These are phyloP conservation scores for Forsythia suspensa DNA, from an alignment of 257 asterid genomes.

Conservation along the genomic window DNA sequence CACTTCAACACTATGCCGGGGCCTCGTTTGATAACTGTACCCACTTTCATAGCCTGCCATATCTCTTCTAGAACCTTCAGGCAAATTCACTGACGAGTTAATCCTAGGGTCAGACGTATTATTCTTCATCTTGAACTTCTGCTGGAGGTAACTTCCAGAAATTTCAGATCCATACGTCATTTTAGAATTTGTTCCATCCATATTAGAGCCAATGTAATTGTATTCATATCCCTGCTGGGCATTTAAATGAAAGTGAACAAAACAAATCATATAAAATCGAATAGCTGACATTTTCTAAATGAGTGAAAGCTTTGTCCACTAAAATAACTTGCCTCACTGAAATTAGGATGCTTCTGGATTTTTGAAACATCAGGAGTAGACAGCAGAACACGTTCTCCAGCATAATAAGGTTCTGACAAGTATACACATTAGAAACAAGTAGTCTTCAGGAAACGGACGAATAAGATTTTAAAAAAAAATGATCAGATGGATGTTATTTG, in stretches of 20 bases:
- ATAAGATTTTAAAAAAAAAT: neutral
- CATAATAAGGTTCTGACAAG: constrained; percentile 44
- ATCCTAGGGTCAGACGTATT: constrained; percentile 35
- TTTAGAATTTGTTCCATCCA: constrained; percentile 40
- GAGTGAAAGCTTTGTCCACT: neutral
- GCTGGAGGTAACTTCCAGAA: constrained; percentile 42
- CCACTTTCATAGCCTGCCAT: constrained; percentile 36
- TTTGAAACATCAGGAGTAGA: constrained; percentile 47
- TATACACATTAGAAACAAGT: constrained; percentile 20
- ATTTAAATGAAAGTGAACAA: constrained; percentile 17
- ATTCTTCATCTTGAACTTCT: constrained; percentile 35
- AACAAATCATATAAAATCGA: neutral
- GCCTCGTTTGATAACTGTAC: constrained; percentile 37
- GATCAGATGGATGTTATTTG: neutral
- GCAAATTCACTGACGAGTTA: constrained; percentile 23
- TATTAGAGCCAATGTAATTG: constrained; percentile 38
- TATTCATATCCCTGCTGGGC: constrained; percentile 39
- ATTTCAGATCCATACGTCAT: constrained; percentile 35
- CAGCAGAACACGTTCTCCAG: constrained; percentile 46
- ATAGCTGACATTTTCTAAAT: neutral
- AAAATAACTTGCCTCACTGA: constrained; percentile 46
- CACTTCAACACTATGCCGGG: neutral
- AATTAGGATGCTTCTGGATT: constrained; percentile 39
- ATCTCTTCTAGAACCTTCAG: constrained; percentile 42
- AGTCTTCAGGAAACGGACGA: constrained; percentile 2